phyloP scores from a whole-genome alignment of 345 rosid species.

The Streptanthus diversifolius region DNA sequence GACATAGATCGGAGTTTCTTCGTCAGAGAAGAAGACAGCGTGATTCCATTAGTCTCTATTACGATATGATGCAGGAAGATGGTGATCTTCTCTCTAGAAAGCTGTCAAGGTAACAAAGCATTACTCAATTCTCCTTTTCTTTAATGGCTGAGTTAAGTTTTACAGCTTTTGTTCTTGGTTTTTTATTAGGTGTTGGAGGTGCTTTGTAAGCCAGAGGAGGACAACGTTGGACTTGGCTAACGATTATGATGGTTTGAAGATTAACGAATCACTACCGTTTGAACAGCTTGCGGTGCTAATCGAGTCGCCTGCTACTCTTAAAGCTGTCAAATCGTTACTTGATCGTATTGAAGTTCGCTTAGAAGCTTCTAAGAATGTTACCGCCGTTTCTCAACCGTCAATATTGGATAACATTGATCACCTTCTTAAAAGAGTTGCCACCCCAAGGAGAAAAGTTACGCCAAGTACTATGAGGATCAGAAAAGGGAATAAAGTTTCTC shows the following conservation, averaged over 20 bases:
- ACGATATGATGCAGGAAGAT: constrained; percentile 56
- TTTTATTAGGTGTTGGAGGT: constrained; percentile 77
- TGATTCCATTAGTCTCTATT: constrained; percentile 45
- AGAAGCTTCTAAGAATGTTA: constrained; percentile 50
- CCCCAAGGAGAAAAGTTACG: constrained; percentile 50
- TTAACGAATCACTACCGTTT: constrained; percentile 67
- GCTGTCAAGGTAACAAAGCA: constrained; percentile 56
- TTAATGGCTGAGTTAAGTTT: background rate
- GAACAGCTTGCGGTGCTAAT: constrained; percentile 76
- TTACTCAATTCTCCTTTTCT: background rate
- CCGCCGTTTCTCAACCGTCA: constrained; percentile 29
- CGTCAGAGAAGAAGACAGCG: constrained; percentile 71
- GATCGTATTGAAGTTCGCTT: constrained; percentile 80
- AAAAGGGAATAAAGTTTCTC: constrained; percentile 48
- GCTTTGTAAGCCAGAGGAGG: constrained; percentile 54
- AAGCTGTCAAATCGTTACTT: constrained; percentile 56
- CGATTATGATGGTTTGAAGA: constrained; percentile 60
- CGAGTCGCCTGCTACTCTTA: constrained; percentile 61
- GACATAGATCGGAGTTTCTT: constrained; percentile 85
- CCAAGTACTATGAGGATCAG: constrained; percentile 47
- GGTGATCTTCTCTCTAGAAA: constrained; percentile 78
- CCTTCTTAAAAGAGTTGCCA: constrained; percentile 81
- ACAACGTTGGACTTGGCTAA: constrained; percentile 72
- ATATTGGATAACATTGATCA: constrained; percentile 73
- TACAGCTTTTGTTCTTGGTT: background rate